Base-by-base conservation (phyloP, 2,329 filamentous ascomycete genomes). In the Peltaster fructicola region DNA sequence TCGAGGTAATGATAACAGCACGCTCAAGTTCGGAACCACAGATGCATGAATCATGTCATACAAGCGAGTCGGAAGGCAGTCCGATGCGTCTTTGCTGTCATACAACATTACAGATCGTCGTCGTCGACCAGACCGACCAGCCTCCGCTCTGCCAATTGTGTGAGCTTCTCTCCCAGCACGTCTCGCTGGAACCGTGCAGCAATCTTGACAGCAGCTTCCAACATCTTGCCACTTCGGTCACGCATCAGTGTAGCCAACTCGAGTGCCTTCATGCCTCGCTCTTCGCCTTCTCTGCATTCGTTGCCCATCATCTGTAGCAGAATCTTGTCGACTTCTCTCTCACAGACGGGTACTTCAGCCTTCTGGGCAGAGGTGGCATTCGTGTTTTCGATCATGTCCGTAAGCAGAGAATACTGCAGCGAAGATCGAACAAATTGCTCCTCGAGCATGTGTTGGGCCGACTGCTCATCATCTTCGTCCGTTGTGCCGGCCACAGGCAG, bases 211-310 rank as follows among this genome's bases (percentile, higher is more conserved):
- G 88, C 88, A 4, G 85, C 78, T 48, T 93, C 82, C 30, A 92
- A 53, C 79, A 93, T 93, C 48, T 77, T 74, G 10, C 85, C 85
- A 31, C 69, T 77, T 22, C 70, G 63, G 54, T 95, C 84, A 21
- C 66, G 67, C 73, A 98, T 78, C 42, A 98, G 59, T 33, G 67
- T 63, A 15, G 91, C 88, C 41, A 95, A 66, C 54, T 98, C 90
- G 17, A 98, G 58, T 1, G 85, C 85, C 38, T 85, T 81, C 81
- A 93, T 93, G 5, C 84, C 85, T 15, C 77, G 65, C 34, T 95
- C 84, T 50, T 98, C 88, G 21, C 82, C 81, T 37, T 88, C 80
- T 31, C 82, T 71, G 48, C 88, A 98, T 57, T 95, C 88, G 5
- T 75, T 59, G 3, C 80, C 84, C 44, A 98, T 60, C 47, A 95